Base-by-base conservation (phyloP, 495 filamentous ascomycete species). In the Lophiotrema nucula region DNA sequence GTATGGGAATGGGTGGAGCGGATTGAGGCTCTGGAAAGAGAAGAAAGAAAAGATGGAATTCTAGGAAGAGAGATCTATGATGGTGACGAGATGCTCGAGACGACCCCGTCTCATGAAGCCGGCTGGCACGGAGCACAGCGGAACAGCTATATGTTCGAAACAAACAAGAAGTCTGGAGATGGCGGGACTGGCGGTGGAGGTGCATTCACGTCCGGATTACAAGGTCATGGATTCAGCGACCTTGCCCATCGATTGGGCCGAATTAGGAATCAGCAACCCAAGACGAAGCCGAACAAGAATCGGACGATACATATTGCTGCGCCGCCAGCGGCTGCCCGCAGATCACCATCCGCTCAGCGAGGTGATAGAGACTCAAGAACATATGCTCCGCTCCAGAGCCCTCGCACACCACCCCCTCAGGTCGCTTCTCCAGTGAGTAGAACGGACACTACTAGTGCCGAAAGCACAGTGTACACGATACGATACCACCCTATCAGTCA, bases 1-100 rank as follows among this genome's bases (percentile, higher is more conserved):
- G 93, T 98, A 1, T 98, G 93, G 93, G 93, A 98, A 71, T 98
- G 93, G 93, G 93, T 98, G 16, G 93, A 98, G 70, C 81, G 95
- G n/a, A 98, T 98, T 49, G 93, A 98, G 70, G 90, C 90, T 0
- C 73, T 98, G 45, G 93, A 98, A 72, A 82, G 93, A 48, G 92
- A 98, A 67, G 93, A 98, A 65, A 89, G 89, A 66, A 96, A 95
- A 70, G 93, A 96, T 58, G 95, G 93, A 8, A 92, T 98, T 22
- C 77, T 98, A 2, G 93, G 93, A 18, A 77, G 93, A 57, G 93
- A 98, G 68, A 83, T 97, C 0, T 97, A 97, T 61, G 93, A 97
- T 66, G 95, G 92, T 13, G 93, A 98, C 62, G 93, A 98, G 70
- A 95, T 95, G 89, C 74, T 95, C 31, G 90, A 95, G 21, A 76